Base-by-base conservation (phyloP, 805 yeast species). In the Kodamaea nitidulidarum region DNA sequence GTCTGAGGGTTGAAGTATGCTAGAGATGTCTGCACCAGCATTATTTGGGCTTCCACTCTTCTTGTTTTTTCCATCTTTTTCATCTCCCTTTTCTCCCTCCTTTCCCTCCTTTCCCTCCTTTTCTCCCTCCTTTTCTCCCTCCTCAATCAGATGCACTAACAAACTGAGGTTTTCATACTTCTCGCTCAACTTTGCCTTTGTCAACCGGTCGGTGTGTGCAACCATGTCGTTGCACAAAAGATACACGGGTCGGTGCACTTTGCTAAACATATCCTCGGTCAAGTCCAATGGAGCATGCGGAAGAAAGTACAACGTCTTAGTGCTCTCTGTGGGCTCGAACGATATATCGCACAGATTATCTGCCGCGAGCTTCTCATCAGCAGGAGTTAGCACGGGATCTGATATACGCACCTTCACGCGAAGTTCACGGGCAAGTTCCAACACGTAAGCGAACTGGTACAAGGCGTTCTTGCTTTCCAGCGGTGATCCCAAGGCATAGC, bases 201-300 rank as follows among this genome's bases (percentile, higher is more conserved):
- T 62, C 24, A 74, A 58, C 37, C 83, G 61, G 39, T 76, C 81
- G 1, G 81, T 76, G 45, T 80, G 83, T 4, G 66, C 65, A 0
- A 70, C 50, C 3, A 78, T 43, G 50, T 80, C 68, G 49, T 80
- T 80, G 4, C 78, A 80, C 14, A 80, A 54, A 32, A 75, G 45
- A 25, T 58, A 50, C n/a, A 30, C 38, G 2, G 82, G 78, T 24
- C 52, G 18, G 15, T 61, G 55, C 0, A 41, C 16, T 7, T 28
- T 22, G 2, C 31, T 30, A 9, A 78, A 36, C 1, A 78, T 45
- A 1, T 17, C n/a, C 29, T 76, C 71, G 1, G 81, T 74, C 12
- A 79, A 50, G 12, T 56, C 65, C 28, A 81, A 57, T 1, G 88
- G 86, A 0, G 90, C 91, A 61, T 85, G 95, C 0, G 95, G 95